Evolutionary conservation across 768 basidiomycete genomes (phyloP).

Genomic region (Mycena maculata): DNA sequence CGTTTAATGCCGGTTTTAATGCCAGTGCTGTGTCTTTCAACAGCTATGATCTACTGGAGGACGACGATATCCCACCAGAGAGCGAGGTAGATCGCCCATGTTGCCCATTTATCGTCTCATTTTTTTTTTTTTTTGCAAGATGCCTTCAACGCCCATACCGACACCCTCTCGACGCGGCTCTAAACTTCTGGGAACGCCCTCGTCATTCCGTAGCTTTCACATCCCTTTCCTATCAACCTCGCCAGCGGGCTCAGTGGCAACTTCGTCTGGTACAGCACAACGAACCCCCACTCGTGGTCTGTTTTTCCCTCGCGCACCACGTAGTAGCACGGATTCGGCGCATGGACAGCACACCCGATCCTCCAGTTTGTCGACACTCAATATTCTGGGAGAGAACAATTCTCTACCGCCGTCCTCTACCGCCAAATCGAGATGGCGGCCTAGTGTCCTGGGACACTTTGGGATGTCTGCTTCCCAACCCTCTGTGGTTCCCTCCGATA

Average conservation of each 20-base stretch:
- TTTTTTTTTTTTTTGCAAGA: slow-evolving; percentile 39
- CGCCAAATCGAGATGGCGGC: slow-evolving; percentile 64
- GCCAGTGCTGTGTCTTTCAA: slow-evolving; percentile 46
- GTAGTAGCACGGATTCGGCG: slow-evolving; percentile 46
- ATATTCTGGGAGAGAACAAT: slow-evolving; percentile 25
- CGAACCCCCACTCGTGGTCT: slow-evolving; percentile 54
- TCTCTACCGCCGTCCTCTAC: slow-evolving; percentile 31
- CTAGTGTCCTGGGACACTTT: slow-evolving; percentile 75
- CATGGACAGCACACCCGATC: slow-evolving; percentile 58
- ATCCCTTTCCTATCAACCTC: slow-evolving; percentile 58
- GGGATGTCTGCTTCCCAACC: slow-evolving; percentile 59
- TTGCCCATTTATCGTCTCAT: slow-evolving; percentile 9
- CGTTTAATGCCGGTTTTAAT: slow-evolving; percentile 33
- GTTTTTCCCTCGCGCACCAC: slow-evolving; percentile 56
- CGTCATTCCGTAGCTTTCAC: slow-evolving; percentile 56
- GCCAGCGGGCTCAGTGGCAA: slow-evolving; percentile 47
- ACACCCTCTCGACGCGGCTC: slow-evolving; percentile 48
- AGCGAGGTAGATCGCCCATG: slow-evolving; percentile 33
- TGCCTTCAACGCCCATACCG: slow-evolving; percentile 48
- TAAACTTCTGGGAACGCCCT: slow-evolving; percentile 49
- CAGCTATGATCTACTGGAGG: slow-evolving; percentile 63
- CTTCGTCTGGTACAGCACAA: slow-evolving; percentile 49
- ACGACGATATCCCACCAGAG: slow-evolving; percentile 59
- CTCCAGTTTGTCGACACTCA: slow-evolving; percentile 61
- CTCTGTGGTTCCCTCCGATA: slow-evolving; percentile 56